Percentiles rank a stretch among this genome's conserved stretches.
phyloP scores from a whole-genome alignment of 345 rosid species.

The Pistacia integerrima region DNA sequence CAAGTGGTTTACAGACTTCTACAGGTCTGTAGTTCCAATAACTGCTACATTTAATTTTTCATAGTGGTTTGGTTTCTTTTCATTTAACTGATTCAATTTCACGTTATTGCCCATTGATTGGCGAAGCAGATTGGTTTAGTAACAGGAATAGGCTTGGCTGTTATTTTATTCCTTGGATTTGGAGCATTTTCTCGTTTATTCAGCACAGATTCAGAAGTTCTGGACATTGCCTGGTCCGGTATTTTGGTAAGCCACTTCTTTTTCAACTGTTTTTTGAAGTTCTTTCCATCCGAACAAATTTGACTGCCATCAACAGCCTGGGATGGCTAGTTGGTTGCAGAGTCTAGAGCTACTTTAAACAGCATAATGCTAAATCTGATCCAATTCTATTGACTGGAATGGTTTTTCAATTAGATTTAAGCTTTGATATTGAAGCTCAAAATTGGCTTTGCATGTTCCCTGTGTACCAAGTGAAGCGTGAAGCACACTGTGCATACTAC shows the following conservation, averaged over 20 bases:
- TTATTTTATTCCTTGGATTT: conserved; percentile 65
- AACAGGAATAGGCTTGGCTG: conserved; percentile 74
- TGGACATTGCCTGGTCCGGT: conserved; percentile 76
- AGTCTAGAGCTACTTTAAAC: conserved; percentile 3
- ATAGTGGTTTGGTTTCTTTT: conserved; percentile 1
- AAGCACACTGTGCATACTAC: no score
- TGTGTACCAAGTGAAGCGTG: no score
- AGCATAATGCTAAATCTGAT: neutral
- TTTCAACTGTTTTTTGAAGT: neutral
- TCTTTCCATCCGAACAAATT: neutral
- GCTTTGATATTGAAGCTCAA: no score
- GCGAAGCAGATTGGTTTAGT: conserved; percentile 72
- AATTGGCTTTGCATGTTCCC: no score
- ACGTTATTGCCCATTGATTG: conserved; percentile 15
- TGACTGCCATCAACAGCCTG: neutral
- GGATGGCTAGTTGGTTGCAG: neutral
- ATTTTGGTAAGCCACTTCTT: conserved; percentile 54
- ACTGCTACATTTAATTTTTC: conserved; percentile 13
- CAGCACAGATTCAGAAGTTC: conserved; percentile 77
- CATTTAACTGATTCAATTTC: conserved; percentile 15
- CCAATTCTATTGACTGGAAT: no score
- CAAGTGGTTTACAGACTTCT: conserved; percentile 61
- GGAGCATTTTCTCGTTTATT: conserved; percentile 74
- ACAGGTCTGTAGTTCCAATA: conserved; percentile 45
- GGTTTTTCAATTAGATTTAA: no score